Base-by-base conservation (phyloP, 163 green algal genomes). In the Chlorella variabilis region DNA sequence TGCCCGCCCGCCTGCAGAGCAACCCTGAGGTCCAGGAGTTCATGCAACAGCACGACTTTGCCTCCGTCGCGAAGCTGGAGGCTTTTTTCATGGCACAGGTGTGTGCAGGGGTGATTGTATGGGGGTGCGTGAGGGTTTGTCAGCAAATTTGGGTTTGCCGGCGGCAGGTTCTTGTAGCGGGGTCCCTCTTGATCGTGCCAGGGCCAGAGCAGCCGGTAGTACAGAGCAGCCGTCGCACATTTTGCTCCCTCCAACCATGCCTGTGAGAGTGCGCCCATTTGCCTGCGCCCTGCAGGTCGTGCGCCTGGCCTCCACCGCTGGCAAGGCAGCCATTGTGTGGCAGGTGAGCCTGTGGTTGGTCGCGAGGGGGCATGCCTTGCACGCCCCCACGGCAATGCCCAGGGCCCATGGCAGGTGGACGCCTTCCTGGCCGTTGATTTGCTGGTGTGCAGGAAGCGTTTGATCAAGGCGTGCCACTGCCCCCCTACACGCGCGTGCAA, bases 11-110 rank as follows among this genome's bases (percentile, higher is more conserved):
- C 54, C 11, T 80, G 73, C 73, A 88, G 85, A 88, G 82, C 87
- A 90, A 90, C 79, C 87, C 87, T 3, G 68, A 83, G 21, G 69
- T 92, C 8, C 75, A 51, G 73, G 63, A 63, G 1, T 92, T 86
- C 84, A 91, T 90, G 87, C n/a, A 29, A 3, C 41, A 25, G 3
- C 70, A 87, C n/a, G 58, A 75, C 42, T 70, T 86, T 18, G 77
- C 27, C 1, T 34, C 29, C 31, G 42, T 74, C 23, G 15, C 68
- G 2, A 23, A 5, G 20, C 67, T 84, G 39, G 36, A 84, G 41
- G 67, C 25, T 4, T 66, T 66, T 56, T 84, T 34, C 36, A 38
- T 79, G 67, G 29, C 45, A 31, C 78, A 69, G 59, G 49, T 84
- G 49, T 7, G 49, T 29, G 23, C 36, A 3, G 41, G 54, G 54